Evolutionary conservation across 805 yeast species (phyloP).

Genomic region (Lipomyces lipofer): DNA sequence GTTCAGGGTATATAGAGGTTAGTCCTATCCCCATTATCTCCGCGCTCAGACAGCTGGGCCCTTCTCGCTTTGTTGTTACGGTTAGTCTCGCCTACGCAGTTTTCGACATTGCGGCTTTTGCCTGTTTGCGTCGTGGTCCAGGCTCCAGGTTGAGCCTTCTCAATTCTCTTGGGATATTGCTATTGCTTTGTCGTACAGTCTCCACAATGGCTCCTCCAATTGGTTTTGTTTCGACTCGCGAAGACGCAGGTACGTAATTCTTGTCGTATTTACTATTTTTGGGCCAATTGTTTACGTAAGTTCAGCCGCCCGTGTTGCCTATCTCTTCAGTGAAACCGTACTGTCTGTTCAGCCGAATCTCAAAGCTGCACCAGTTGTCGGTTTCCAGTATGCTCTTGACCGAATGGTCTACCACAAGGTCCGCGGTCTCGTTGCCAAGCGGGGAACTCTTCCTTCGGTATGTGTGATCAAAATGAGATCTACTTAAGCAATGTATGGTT

Average conservation of each 20-base stretch:
- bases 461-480: constrained; percentile 1
- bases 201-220: constrained; percentile 21
- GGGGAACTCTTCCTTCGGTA: constrained; percentile 26
- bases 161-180: not conserved
- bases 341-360: constrained; percentile 28
- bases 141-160: not conserved
- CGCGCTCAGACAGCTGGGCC: not conserved
- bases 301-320: constrained; percentile 30
- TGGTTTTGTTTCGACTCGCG: constrained; percentile 23
- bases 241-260: constrained; percentile 25
- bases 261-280: not conserved
- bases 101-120: not conserved
- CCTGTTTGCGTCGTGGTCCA: no score
- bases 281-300: not conserved
- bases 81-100: not conserved
- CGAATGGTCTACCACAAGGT: constrained; percentile 19
- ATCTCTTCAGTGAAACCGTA: constrained; percentile 27
- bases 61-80: not conserved
- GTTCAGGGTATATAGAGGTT: not conserved
- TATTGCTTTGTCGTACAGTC: not conserved
- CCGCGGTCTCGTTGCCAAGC: constrained; percentile 27
- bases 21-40: not conserved
- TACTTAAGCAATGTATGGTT: not conserved
- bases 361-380: constrained; percentile 1
- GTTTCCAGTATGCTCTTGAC: constrained; percentile 25